Conservation (phyloP, 768 basidiomycete genomes). For the Hygrophorus russula region DNA sequence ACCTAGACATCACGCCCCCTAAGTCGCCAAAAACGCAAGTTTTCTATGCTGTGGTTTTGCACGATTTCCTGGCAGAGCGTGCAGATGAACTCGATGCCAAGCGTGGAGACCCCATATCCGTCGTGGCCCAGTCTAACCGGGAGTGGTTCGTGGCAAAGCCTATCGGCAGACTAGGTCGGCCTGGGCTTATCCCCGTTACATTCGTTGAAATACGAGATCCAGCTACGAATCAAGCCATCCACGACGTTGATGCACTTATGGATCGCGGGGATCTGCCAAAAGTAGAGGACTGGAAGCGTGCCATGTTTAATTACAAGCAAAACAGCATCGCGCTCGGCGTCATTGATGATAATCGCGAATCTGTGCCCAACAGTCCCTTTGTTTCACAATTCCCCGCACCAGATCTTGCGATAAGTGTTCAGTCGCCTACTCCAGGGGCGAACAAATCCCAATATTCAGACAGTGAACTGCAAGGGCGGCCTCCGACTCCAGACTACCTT, state of each 20-base stretch:
- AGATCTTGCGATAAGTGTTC: slow-evolving; percentile 13
- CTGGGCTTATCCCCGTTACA: slow-evolving; percentile 92
- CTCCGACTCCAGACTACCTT: slow-evolving; percentile 32
- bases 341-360: slow-evolving; percentile 51
- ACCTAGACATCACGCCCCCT: slow-evolving; percentile 15
- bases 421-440: slow-evolving; percentile 15
- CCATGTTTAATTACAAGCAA: slow-evolving; percentile 91
- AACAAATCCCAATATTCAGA: background rate
- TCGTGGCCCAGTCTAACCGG: slow-evolving; percentile 98
- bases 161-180: slow-evolving; percentile 88
- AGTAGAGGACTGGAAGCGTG: slow-evolving; percentile 99
- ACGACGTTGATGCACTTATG: slow-evolving; percentile 68
- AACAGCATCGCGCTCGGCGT: slow-evolving; percentile 92
- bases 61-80: slow-evolving; percentile 93
- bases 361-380: slow-evolving; percentile 34
- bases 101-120: slow-evolving; percentile 86
- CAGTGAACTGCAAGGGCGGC: too few relatives aligned
- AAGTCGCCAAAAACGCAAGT: slow-evolving; percentile 41
- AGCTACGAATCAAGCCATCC: slow-evolving; percentile 66
- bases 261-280: slow-evolving; percentile 82
- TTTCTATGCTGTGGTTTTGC: slow-evolving; percentile 90
- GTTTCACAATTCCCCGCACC: slow-evolving; percentile 13
- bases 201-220: slow-evolving; percentile 98
- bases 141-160: slow-evolving; percentile 99
- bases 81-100: slow-evolving; percentile 94